Conservation (phyloP, 805 yeast genomes). For the Cyberlindnera mississippiensis region DNA sequence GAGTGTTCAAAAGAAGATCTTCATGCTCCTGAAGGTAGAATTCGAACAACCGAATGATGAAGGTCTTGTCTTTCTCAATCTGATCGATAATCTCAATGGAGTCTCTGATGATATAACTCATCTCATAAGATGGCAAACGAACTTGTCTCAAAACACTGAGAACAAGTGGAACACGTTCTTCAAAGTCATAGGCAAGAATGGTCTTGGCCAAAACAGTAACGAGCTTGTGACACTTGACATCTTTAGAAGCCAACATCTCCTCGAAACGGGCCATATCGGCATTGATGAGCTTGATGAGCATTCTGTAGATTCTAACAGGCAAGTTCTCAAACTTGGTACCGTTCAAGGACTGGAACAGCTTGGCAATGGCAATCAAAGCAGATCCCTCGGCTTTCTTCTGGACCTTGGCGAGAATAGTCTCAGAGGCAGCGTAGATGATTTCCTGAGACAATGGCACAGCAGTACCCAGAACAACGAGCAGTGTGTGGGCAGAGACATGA, state of each 20-base stretch:
- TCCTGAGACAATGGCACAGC: constrained; percentile 60
- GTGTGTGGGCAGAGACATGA: constrained; percentile 80
- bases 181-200: constrained; percentile 39
- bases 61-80: constrained; percentile 35
- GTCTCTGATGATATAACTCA: constrained; percentile 35
- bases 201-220: constrained; percentile 42
- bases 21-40: constrained; percentile 35
- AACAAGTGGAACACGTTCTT: constrained; percentile 31
- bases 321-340: constrained; percentile 39
- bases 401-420: constrained; percentile 49
- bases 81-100: constrained; percentile 34
- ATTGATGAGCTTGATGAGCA: constrained; percentile 28
- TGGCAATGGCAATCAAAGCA: constrained; percentile 44
- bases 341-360: constrained; percentile 44
- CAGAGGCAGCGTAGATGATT: constrained; percentile 57
- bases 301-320: constrained; percentile 35
- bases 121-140: constrained; percentile 34
- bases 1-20: constrained; percentile 35
- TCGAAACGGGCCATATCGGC: constrained; percentile 24
- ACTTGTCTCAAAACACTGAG: constrained; percentile 34
- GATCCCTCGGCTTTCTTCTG: constrained; percentile 37
- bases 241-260: constrained; percentile 27
- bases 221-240: constrained; percentile 36
- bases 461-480: constrained; percentile 71
- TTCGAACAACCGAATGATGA: constrained; percentile 37